These are phyloP conservation scores for Pseudogymnoascus sp. DNA, from an alignment of 2,329 filamentous ascomycete genomes.

Conservation along the genomic window DNA sequence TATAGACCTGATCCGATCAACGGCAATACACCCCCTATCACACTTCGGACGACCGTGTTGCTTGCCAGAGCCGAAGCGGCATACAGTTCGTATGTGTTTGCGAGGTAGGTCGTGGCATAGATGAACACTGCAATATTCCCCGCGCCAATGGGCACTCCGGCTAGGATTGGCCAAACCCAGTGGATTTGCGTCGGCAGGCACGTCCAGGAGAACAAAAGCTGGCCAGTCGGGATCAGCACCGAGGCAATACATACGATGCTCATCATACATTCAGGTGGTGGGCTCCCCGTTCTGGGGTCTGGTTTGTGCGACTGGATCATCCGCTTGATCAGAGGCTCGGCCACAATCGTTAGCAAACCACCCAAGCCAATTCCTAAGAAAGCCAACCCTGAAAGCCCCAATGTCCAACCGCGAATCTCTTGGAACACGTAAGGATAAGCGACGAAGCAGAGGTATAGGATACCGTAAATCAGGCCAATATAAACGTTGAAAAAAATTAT, in stretches of 20 bases:
- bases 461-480: slow-evolving; percentile 71
- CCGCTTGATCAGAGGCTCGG: slow-evolving; percentile 63
- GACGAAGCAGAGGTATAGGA: slow-evolving; percentile 84
- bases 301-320: slow-evolving; percentile 69
- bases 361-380: slow-evolving; percentile 66
- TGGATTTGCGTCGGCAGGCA: slow-evolving; percentile 68
- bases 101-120: slow-evolving; percentile 73
- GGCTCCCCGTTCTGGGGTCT: slow-evolving; percentile 66
- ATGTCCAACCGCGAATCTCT: slow-evolving; percentile 63
- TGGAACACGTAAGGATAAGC: slow-evolving; percentile 83
- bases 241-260: slow-evolving; percentile 71
- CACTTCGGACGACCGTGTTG: slow-evolving; percentile 64
- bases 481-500: slow-evolving; percentile 62
- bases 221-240: slow-evolving; percentile 64
- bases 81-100: slow-evolving; percentile 71
- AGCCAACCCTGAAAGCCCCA: slow-evolving; percentile 64
- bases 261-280: slow-evolving; percentile 72
- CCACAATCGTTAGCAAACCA: slow-evolving; percentile 50
- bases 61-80: slow-evolving; percentile 73
- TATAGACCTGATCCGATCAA: slow-evolving; percentile 70
- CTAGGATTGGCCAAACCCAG: slow-evolving; percentile 71
- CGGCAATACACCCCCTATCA: slow-evolving; percentile 70
- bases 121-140: slow-evolving; percentile 76
- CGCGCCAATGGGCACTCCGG: slow-evolving; percentile 69
- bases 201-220: slow-evolving; percentile 85